Base-by-base conservation (phyloP, 306 rosid genomes). In the Acacia confusa region DNA sequence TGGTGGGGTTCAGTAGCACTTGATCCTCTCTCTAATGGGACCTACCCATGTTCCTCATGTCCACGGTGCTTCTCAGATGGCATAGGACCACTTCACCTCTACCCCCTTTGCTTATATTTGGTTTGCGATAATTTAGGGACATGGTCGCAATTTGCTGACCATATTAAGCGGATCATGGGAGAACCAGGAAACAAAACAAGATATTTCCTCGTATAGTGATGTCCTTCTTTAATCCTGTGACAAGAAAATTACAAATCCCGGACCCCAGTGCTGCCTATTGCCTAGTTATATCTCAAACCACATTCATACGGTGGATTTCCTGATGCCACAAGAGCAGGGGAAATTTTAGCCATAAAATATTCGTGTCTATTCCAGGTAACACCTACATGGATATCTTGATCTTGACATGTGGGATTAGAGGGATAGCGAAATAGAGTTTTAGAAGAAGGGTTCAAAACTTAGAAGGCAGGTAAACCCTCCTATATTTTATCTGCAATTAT, bases 31-130 rank as follows among this genome's bases (percentile, higher is more conserved):
- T 13, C 47, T 28, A 27, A 36, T 66, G 74, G 86, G 82, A 67
- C 79, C 90, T 84, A 74, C 85, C 83, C 90, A 76, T 79, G 84
- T 84, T 84, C 73, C 40, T 72, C 0, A 17, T 70, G 70, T 36
- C 57, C 71, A 40, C 6, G 10, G 36, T 57, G 41, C 71, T 34
- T 69, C 79, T 68, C 48, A 20, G 48, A 68, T 34, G 76, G 71
- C 65, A 48, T 40, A 60, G 89, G 82, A 55, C 83, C 82, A 75
- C 64, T n/a, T 19, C 20, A 1, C 16, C 13, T 71, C 13, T n/a
- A 30, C 27, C 41, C 4, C 34, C 36, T 16, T 43, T 7, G 19
- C 43, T 9, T 20, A 16, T 41, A 10, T 58, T 45, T 43, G 28
- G 48, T 20, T 38, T 9, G 72, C 48, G 30, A 67, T 14, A 38